Evolutionary conservation across 768 basidiomycete species (phyloP), one percentile per base, ranked within the genome.

Genomic region (Daedalea quercina): DNA sequence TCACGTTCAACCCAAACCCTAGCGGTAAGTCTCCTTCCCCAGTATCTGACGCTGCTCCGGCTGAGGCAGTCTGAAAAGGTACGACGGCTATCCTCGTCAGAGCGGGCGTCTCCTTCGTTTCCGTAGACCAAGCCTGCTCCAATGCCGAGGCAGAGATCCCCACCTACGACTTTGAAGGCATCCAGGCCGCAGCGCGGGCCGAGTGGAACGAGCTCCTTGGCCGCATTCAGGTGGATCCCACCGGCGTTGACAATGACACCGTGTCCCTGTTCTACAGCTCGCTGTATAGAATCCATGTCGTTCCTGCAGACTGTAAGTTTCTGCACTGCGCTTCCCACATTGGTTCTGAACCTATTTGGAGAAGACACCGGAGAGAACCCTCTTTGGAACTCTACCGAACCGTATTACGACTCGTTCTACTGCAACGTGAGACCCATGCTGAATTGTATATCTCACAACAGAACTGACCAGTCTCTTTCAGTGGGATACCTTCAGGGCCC

Each of bases 401-500:
- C 83, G 0, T 85, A 85, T 55, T 84, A 73, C 51, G 82, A 85
- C 62, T 82, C 82, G 0, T 73, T 83, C 47, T 84, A 85, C 55
- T 85, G 83, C 67, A 84, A 85, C 52, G 82, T 81, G 54, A n/a
- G 76, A 58, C 9, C 9, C 20, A 31, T 20, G 17, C 9, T 20
- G 28, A 8, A 9, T 4, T 49, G 4, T 19, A 47, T 41, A 4
- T 31, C 28, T 31, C 11, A 4, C 28, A 11, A 31, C 28, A 31
- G 28, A 11, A 31, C 28, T 31, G 6, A 31, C 11, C 6, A 11
- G 6, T 33, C n/a, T 25, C 2, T 6, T 24, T 8, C 50, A 83
- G 80, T 82, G 82, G 83, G 82, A 85, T 55, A 84, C 82, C 1
- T 84, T 78, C 60, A 73, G 82, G 15, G 82, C 81, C 0, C 66